Evolutionary conservation across 768 basidiomycete species (phyloP).

Genomic region (Mycena latifolia): DNA sequence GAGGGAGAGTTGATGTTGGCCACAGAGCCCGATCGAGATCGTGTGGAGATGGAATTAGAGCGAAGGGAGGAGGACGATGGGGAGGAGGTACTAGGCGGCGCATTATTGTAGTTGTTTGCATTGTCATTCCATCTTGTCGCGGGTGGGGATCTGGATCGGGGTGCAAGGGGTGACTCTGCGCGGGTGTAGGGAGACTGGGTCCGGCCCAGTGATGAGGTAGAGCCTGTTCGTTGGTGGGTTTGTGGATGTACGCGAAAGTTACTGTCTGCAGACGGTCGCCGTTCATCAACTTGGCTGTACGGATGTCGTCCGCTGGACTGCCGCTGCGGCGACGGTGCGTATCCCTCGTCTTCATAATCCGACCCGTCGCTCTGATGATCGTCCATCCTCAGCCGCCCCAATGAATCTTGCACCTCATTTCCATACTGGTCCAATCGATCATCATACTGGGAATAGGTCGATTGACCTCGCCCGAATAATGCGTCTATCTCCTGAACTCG

Average conservation of each 20-base stretch:
- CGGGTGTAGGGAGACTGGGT: slow-evolving; percentile 50
- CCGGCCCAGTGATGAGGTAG: slow-evolving; percentile 60
- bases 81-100: slow-evolving; percentile 45
- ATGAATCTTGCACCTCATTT: slow-evolving; percentile 60
- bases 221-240: slow-evolving; percentile 65
- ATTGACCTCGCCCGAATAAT: slow-evolving; percentile 54
- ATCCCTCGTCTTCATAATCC: slow-evolving; percentile 73
- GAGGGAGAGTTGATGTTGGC: slow-evolving; percentile 71
- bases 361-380: slow-evolving; percentile 70
- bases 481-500: slow-evolving; percentile 70
- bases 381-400: slow-evolving; percentile 63
- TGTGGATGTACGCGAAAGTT: slow-evolving; percentile 57
- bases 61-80: slow-evolving; percentile 63
- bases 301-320: slow-evolving; percentile 52
- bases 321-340: slow-evolving; percentile 58
- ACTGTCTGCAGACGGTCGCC: slow-evolving; percentile 54
- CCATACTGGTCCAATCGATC: slow-evolving; percentile 52
- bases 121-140: slow-evolving; percentile 43
- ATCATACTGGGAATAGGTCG: slow-evolving; percentile 44
- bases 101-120: slow-evolving; percentile 36
- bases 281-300: slow-evolving; percentile 49
- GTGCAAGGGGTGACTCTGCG: slow-evolving; percentile 50
- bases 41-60: slow-evolving; percentile 45
- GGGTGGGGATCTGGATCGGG: slow-evolving; percentile 54
- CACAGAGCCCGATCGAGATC: slow-evolving; percentile 43